phyloP scores from a whole-genome alignment of 2,329 filamentous ascomycete genomes.

The Scedosporium apiospermum region DNA sequence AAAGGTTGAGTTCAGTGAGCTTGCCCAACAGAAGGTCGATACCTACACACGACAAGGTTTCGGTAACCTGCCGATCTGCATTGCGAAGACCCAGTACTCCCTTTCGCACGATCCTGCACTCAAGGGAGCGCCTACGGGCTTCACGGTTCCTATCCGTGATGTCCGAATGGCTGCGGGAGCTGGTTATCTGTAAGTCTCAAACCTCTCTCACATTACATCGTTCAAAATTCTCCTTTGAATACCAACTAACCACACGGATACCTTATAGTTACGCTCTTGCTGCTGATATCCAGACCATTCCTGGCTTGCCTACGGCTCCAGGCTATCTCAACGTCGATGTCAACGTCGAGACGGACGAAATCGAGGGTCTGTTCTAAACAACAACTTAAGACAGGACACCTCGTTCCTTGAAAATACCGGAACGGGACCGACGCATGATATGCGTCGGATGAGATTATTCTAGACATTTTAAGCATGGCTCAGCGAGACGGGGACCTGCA shows the following conservation, averaged over 20 bases:
- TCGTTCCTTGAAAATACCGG: too few relatives aligned
- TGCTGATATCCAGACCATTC: conserved; percentile 97
- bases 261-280: conserved; percentile 70
- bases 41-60: conserved; percentile 90
- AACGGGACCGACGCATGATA: too few relatives aligned
- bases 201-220: conserved; percentile 1
- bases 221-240: neutral
- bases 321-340: conserved; percentile 93
- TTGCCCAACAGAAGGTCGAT: conserved; percentile 93
- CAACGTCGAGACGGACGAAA: conserved; percentile 73
- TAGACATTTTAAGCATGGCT: neutral
- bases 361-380: conserved; percentile 75
- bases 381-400: neutral
- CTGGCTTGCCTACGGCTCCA: conserved; percentile 86
- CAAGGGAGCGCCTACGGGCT: conserved; percentile 91
- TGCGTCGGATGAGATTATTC: neutral
- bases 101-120: conserved; percentile 85
- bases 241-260: conserved; percentile 20
- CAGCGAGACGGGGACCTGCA: neutral
- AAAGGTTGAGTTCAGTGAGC: conserved; percentile 83
- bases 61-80: conserved; percentile 85
- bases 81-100: conserved; percentile 98
- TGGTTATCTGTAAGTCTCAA: conserved; percentile 65
- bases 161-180: conserved; percentile 90
- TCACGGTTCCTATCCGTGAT: conserved; percentile 89